These are phyloP conservation scores for Chlorella vulgaris DNA, from an alignment of 139 green algal genomes.

Conservation along the genomic window DNA sequence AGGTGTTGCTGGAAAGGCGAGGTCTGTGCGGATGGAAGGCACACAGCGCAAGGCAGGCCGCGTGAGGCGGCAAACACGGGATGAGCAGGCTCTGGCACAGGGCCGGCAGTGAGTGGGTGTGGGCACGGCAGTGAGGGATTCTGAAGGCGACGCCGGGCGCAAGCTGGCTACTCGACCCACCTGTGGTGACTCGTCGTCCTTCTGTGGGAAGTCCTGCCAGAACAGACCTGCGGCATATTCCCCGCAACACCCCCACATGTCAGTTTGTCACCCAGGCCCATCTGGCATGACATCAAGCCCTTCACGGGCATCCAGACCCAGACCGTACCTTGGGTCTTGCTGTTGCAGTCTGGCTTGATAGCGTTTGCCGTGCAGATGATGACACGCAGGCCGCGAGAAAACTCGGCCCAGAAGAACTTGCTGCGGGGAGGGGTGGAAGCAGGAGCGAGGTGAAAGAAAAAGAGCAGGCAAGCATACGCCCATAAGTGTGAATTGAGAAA, in stretches of 20 bases:
- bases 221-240: slow-evolving; percentile 38
- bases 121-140: not conserved
- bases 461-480: not conserved
- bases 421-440: slow-evolving; percentile 4
- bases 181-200: slow-evolving; percentile 33
- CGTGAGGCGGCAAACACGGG: not conserved
- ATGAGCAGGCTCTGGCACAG: not conserved
- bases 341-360: slow-evolving; percentile 79
- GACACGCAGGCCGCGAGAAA: slow-evolving; percentile 66
- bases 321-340: slow-evolving; percentile 72
- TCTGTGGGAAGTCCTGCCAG: slow-evolving; percentile 82
- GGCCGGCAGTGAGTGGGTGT: not conserved
- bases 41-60: not conserved
- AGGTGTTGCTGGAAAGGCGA: slow-evolving; percentile 68
- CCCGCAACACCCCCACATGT: not conserved
- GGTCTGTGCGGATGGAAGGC: not conserved
- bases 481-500: not conserved
- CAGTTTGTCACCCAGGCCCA: not conserved
- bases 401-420: slow-evolving; percentile 74
- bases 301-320: not conserved
- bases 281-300: not conserved
- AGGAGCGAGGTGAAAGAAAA: not conserved
- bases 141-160: not conserved
- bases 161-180: not conserved
- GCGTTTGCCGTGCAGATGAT: slow-evolving; percentile 87